Base-by-base conservation (phyloP, 192 early-diverging fungal species). In the Coemansia sp. region DNA sequence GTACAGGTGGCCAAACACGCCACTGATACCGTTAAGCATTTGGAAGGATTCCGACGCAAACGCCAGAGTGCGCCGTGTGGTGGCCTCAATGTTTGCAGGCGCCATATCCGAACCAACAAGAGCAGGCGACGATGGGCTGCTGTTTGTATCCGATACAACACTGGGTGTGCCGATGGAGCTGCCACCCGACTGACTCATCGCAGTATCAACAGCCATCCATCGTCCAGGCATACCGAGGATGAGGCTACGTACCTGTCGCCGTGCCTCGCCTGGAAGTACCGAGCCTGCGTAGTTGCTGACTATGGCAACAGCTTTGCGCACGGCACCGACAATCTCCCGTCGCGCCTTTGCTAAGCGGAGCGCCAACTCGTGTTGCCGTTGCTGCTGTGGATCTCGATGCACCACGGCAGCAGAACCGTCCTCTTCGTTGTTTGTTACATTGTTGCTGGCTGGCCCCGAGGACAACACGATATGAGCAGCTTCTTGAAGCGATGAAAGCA, bases 241-340 rank as follows among this genome's bases (percentile, higher is more conserved):
- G 63, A 98, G 91, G 6, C 84, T 85, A 21, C 92, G 86, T 12
- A 98, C 95, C 40, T 77, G 87, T 45, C 85, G 75, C 34, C 91
- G 83, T 28, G 94, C 92, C 35, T 90, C 91, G 45, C 87, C 90
- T 3, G 95, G 92, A 42, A 98, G 80, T 55, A 90, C 90, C 5
- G 87, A 83, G 15, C 90, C 89, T 20, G 95, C 94, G 71, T 97
- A 93, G 34, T 89, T 86, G 25, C 89, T 90, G 33, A 98, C 85
- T 7, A 98, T 88, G 40, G 90, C 91, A 4, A 98, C 92, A 1
- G 94, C 95, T 30, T 88, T 88, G 26, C 93, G 85, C 28, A 98
- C 79, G 0, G 94, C 94, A 21, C 87, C 84, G 1, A 94, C 88
- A 2, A 96, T 87, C 46, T 96, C 95, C n/a, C 87, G 88, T 61